Percentiles rank a stretch among this genome's conserved stretches.
Conservation (phyloP, 345 rosid species). For the Melaleuca quinquenervia region DNA sequence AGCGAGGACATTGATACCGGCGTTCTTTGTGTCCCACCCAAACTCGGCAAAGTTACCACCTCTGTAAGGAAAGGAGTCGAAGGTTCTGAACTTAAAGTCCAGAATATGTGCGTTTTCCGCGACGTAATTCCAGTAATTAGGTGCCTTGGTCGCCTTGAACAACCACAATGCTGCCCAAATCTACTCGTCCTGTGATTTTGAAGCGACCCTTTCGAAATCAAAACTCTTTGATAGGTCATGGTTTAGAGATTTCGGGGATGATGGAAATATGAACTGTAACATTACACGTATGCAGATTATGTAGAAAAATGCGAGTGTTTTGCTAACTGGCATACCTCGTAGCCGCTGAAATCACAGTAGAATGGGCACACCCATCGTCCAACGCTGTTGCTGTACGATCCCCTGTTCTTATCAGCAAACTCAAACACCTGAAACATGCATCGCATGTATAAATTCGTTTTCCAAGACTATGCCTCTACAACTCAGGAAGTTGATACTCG, state of each 20-base stretch:
- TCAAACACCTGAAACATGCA: constrained; percentile 39
- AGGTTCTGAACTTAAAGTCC: background rate
- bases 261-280: too few relatives aligned
- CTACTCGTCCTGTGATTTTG: constrained; percentile 51
- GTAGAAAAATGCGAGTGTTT: background rate
- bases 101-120: constrained; percentile 12
- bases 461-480: background rate
- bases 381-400: constrained; percentile 9
- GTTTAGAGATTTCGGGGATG: too few relatives aligned
- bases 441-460: background rate
- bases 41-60: constrained; percentile 31
- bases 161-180: constrained; percentile 92
- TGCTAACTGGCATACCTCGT: background rate
- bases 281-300: too few relatives aligned
- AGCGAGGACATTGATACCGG: constrained; percentile 65
- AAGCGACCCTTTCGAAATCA: background rate
- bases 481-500: background rate
- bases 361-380: constrained; percentile 60
- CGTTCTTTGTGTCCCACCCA: constrained; percentile 78
- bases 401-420: constrained; percentile 48
- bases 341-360: constrained; percentile 70
- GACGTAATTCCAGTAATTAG: constrained; percentile 35
- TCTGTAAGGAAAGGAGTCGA: background rate
- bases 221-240: background rate
- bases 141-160: constrained; percentile 40